A percentile compares a stretch with the other conserved stretches of the same genome.
Evolutionary conservation across 345 rosid genomes (phyloP).

Genomic region (Aquilaria malaccensis): DNA sequence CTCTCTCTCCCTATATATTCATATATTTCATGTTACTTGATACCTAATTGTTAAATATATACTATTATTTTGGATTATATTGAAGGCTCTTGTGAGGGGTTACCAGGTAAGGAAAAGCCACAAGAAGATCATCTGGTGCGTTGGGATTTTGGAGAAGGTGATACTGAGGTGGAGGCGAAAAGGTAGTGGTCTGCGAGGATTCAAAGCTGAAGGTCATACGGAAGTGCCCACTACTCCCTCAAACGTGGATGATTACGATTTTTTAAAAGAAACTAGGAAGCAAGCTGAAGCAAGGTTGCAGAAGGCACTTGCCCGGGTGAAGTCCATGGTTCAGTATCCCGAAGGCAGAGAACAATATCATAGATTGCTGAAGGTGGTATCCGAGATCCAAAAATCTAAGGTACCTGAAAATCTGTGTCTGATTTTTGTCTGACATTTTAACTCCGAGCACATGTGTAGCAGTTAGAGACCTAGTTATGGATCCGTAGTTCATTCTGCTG

Average conservation of each 20-base stretch:
- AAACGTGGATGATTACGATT: slow-evolving; percentile 73
- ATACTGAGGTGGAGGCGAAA: slow-evolving; percentile 94
- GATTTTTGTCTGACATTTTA: not conserved
- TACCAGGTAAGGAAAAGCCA: slow-evolving; percentile 82
- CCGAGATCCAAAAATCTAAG: slow-evolving; percentile 73
- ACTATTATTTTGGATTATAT: slow-evolving; percentile 13
- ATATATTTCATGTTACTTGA: not conserved
- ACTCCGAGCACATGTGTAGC: not conserved
- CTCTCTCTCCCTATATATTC: too few relatives aligned
- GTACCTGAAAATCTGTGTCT: slow-evolving; percentile 21
- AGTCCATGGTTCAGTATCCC: slow-evolving; percentile 86
- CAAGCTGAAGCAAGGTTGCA: slow-evolving; percentile 79
- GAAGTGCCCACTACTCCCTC: slow-evolving; percentile 31
- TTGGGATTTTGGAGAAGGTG: slow-evolving; percentile 84
- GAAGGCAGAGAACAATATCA: slow-evolving; percentile 90
- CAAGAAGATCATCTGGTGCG: slow-evolving; percentile 81
- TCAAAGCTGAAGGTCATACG: slow-evolving; percentile 49
- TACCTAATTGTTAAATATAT: slow-evolving; percentile 6
- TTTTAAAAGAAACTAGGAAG: slow-evolving; percentile 78
- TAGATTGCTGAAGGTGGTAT: slow-evolving; percentile 67
- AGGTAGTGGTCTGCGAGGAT: slow-evolving; percentile 87
- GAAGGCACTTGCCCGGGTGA: slow-evolving; percentile 80
- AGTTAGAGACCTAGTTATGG: not conserved
- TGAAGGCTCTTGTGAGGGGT: slow-evolving; percentile 91
- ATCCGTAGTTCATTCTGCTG: not conserved